phyloP scores from a whole-genome alignment of 164 flowering plant species.

The Dillenia suffruticosa region DNA sequence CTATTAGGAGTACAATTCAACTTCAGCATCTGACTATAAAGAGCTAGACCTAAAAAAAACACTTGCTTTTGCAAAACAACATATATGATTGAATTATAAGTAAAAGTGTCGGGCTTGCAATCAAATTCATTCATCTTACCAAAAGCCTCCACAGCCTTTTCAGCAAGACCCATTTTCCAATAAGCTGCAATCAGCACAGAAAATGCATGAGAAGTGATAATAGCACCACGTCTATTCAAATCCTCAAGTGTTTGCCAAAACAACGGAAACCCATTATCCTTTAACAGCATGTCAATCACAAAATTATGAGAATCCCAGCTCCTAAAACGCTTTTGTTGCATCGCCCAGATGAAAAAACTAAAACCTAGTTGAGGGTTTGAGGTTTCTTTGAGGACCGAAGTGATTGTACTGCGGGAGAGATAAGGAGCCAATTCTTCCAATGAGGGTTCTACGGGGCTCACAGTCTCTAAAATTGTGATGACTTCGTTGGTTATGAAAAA shows the following conservation, averaged over 20 bases:
- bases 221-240: slow-evolving; percentile 20
- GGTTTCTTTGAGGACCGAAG: slow-evolving; percentile 33
- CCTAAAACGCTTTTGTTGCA: slow-evolving; percentile 23
- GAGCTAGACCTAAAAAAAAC: slow-evolving; percentile 55
- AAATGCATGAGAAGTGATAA: slow-evolving; percentile 39
- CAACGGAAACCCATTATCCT: slow-evolving; percentile 36
- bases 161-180: slow-evolving; percentile 32
- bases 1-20: slow-evolving; percentile 35
- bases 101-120: slow-evolving; percentile 52
- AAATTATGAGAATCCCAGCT: slow-evolving; percentile 28
- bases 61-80: slow-evolving; percentile 38
- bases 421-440: slow-evolving; percentile 33
- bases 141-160: slow-evolving; percentile 74
- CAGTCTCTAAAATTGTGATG: slow-evolving; percentile 23
- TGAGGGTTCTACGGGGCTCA: slow-evolving; percentile 34
- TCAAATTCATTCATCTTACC: slow-evolving; percentile 58
- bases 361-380: slow-evolving; percentile 30
- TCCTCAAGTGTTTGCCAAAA: slow-evolving; percentile 63
- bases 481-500: slow-evolving; percentile 14
- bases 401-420: slow-evolving; percentile 27
- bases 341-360: slow-evolving; percentile 74
- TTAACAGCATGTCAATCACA: slow-evolving; percentile 38
- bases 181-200: slow-evolving; percentile 48
- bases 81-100: slow-evolving; percentile 51
- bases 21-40: slow-evolving; percentile 75